Conservation (phyloP, 192 early-diverging fungal genomes). For the Podochytrium sp. region DNA sequence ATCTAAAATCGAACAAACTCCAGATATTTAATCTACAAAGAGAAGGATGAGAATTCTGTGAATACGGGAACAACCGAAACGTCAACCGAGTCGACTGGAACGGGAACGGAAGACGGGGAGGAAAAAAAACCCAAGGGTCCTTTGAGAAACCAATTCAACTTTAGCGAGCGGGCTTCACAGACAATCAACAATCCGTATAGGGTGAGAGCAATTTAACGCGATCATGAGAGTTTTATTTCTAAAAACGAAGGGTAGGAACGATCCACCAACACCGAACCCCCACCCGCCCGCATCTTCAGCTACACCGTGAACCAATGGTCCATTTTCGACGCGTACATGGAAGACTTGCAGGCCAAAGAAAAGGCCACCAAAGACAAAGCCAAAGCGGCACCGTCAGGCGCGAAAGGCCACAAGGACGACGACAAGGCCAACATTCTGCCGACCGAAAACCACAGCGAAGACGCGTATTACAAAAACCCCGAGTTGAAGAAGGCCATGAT, state of each 20-base stretch:
- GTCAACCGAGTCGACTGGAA: conserved; percentile 26
- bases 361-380: conserved; percentile 59
- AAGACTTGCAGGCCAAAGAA: conserved; percentile 63
- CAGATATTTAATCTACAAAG: conserved; percentile 56
- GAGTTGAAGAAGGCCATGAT: conserved; percentile 59
- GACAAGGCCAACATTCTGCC: conserved; percentile 53
- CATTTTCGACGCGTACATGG: conserved; percentile 66
- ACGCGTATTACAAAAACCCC: conserved; percentile 59
- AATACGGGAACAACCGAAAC: conserved; percentile 22
- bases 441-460: conserved; percentile 56
- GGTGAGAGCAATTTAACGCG: conserved; percentile 32
- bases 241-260: conserved; percentile 46
- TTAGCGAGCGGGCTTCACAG: conserved; percentile 62
- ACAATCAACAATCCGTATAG: conserved; percentile 64
- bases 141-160: conserved; percentile 66
- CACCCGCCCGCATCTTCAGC: conserved; percentile 55
- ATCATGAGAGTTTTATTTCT: background rate
- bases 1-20: too few relatives aligned
- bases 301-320: conserved; percentile 66
- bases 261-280: conserved; percentile 66
- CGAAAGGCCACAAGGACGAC: conserved; percentile 61
- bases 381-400: conserved; percentile 48
- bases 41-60: conserved; percentile 26
- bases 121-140: conserved; percentile 53
- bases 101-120: conserved; percentile 28